phyloP scores from a whole-genome alignment of 1,284 basidiomycete genomes.

The Puccinia hordei region DNA sequence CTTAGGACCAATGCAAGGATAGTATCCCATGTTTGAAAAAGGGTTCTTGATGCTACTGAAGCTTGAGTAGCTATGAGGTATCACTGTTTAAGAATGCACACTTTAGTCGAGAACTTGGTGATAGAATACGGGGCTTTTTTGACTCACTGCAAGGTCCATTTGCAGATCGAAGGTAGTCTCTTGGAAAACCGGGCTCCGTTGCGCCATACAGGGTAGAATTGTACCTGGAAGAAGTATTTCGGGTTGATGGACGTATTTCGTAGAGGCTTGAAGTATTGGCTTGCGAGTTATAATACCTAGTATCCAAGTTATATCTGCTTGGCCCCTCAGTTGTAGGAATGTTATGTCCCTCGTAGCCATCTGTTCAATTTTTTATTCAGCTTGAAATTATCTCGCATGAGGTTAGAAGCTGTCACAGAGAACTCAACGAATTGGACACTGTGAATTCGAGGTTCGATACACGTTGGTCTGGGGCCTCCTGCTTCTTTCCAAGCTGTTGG shows the following conservation, averaged over 20 bases:
- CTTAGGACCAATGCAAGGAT: background rate
- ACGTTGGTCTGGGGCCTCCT: too few relatives aligned
- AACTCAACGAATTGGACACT: conserved; percentile 26
- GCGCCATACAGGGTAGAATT: background rate
- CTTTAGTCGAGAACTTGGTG: background rate
- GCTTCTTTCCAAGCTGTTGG: conserved; percentile 1
- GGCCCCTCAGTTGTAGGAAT: background rate
- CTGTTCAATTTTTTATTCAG: background rate
- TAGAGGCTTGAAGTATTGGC: background rate
- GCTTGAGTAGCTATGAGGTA: conserved; percentile 15
- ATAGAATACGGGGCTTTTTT: background rate
- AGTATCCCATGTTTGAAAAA: background rate
- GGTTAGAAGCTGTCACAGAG: background rate
- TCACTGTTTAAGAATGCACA: background rate
- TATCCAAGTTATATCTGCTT: background rate
- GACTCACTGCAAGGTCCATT: background rate
- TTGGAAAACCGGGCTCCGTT: background rate
- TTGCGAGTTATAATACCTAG: background rate
- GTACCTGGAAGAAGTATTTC: conserved; percentile 4
- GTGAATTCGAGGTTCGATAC: background rate
- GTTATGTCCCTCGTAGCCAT: background rate
- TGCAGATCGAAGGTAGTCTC: background rate
- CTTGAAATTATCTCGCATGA: background rate
- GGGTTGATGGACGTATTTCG: conserved; percentile 1
- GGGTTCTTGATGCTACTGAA: conserved; percentile 5